Conservation (phyloP, 192 early-diverging fungal species). For the Backusella westeae region DNA sequence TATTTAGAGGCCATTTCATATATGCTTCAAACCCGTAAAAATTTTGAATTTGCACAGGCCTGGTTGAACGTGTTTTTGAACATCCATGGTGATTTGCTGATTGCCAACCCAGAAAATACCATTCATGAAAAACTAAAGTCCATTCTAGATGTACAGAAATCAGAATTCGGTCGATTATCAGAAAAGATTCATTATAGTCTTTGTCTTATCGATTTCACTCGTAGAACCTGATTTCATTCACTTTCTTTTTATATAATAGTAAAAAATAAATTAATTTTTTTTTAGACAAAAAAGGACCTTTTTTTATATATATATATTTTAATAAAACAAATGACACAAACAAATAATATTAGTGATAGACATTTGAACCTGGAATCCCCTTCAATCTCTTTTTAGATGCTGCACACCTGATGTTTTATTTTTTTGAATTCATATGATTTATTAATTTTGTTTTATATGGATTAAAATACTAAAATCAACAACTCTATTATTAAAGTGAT, state of each 20-base stretch:
- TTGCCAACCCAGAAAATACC: slow-evolving; percentile 48
- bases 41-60: slow-evolving; percentile 88
- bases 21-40: slow-evolving; percentile 59
- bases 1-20: slow-evolving; percentile 68
- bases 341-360: background rate
- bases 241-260: background rate
- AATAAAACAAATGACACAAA: background rate
- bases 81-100: slow-evolving; percentile 79
- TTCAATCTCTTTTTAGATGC: background rate
- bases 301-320: background rate
- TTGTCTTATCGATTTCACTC: slow-evolving; percentile 43
- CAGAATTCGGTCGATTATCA: slow-evolving; percentile 32
- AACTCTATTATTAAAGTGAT: background rate
- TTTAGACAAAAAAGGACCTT: background rate
- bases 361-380: background rate
- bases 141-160: slow-evolving; percentile 29
- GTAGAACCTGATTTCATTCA: slow-evolving; percentile 25
- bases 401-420: background rate
- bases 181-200: slow-evolving; percentile 42
- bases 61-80: slow-evolving; percentile 76
- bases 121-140: slow-evolving; percentile 43
- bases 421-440: background rate
- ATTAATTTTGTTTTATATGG: background rate
- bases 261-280: slow-evolving; percentile 1
- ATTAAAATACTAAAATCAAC: background rate